Base-by-base conservation (phyloP, 2,329 filamentous ascomycete species). In the Colletotrichum sp. region DNA sequence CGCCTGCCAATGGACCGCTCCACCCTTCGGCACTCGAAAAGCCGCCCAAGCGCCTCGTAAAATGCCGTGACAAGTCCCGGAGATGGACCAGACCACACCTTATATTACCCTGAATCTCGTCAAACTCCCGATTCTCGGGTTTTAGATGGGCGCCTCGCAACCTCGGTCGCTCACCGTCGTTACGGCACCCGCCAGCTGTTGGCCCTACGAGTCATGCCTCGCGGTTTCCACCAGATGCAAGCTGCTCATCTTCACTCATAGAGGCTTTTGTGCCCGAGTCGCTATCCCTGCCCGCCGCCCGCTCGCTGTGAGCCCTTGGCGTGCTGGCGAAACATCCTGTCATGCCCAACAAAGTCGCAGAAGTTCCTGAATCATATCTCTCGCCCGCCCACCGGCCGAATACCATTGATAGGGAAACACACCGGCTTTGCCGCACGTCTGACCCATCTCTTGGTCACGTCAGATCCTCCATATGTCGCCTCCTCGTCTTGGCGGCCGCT, bases 61-160 rank as follows among this genome's bases (percentile, higher is more conserved):
- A 65, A 76, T 73, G 70, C 74, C 74, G 70, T 68, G 57, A 73
- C 74, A 76, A 76, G 74, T 76, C 70, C 74, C 74, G 74, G 64
- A 34, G 59, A 76, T 76, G 70, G 64, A 65, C 70, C 74, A 76
- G 70, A 76, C 70, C 74, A 73, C 74, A 76, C 74, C 70, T 76
- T 73, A 75, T 73, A 76, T 76, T 66, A 74, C 70, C 48, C 64
- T 69, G 64, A 76, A 76, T 74, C 59, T 76, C 65, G 74, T 65
- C 73, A 73, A 64, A 64, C 28, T 64, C 64, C 70, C 64, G 30
- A 74, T 64, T 59, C 28, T 74, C 59, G 73, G 73, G 57, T 68
- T 48, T 30, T 71, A 48, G 69, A 64, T 36, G 55, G 55, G 28
- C 65, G 59, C 48, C 70, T 52, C 44, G 44, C 44, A 52, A 22